Percentiles rank a stretch among this genome's conserved stretches.
phyloP scores from a whole-genome alignment of 2,329 filamentous ascomycete genomes.

The Periconia sp. region DNA sequence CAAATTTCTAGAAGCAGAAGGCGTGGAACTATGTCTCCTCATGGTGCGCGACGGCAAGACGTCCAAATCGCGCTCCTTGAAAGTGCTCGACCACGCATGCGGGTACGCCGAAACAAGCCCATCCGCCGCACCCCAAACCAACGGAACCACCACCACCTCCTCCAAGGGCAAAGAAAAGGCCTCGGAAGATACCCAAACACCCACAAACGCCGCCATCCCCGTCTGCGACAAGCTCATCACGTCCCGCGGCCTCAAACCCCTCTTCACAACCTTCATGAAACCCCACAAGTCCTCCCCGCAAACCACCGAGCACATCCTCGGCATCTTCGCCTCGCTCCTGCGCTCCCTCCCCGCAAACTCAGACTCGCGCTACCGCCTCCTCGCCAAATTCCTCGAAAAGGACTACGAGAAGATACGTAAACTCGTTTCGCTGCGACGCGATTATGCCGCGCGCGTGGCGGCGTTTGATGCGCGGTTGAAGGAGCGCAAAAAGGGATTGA shows the following conservation, averaged over 20 bases:
- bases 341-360: slow-evolving; percentile 77
- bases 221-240: slow-evolving; percentile 80
- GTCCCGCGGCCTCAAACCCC: slow-evolving; percentile 77
- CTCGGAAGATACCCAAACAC: neutral
- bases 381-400: slow-evolving; percentile 95
- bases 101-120: slow-evolving; percentile 50
- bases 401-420: slow-evolving; percentile 83
- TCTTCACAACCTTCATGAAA: slow-evolving; percentile 89
- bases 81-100: slow-evolving; percentile 81
- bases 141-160: slow-evolving; percentile 14
- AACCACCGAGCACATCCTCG: slow-evolving; percentile 76
- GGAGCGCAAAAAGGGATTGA: slow-evolving; percentile 56
- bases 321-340: slow-evolving; percentile 81
- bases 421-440: slow-evolving; percentile 69
- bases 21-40: slow-evolving; percentile 85
- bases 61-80: slow-evolving; percentile 74
- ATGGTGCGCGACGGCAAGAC: slow-evolving; percentile 89
- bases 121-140: slow-evolving; percentile 9
- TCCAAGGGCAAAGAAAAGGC: slow-evolving; percentile 18
- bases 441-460: slow-evolving; percentile 66
- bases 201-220: slow-evolving; percentile 49
- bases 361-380: slow-evolving; percentile 73
- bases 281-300: slow-evolving; percentile 72
- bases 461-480: slow-evolving; percentile 66
- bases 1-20: slow-evolving; percentile 86